phyloP scores from a whole-genome alignment of 345 rosid genomes.

The Citrus mangshanensis region DNA sequence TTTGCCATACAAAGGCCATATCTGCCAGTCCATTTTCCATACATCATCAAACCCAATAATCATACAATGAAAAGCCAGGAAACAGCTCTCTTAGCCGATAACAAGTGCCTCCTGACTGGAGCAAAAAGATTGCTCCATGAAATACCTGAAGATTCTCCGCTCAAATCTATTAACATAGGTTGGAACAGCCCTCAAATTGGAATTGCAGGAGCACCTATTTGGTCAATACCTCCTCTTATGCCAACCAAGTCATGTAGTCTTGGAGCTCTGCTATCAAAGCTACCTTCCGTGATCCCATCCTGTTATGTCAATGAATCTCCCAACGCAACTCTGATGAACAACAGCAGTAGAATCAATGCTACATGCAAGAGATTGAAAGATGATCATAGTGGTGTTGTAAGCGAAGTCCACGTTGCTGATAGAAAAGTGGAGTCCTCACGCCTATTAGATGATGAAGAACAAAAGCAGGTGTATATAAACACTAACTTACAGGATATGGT shows the following conservation, averaged over 20 bases:
- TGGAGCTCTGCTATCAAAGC: constrained; percentile 50
- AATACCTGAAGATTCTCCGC: constrained; percentile 23
- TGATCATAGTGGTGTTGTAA: neutral
- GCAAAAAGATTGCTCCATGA: constrained; percentile 40
- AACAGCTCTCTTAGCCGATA: constrained; percentile 21
- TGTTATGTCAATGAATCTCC: constrained; percentile 26
- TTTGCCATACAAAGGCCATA: constrained; percentile 54
- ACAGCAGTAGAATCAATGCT: neutral
- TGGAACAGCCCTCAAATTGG: constrained; percentile 57
- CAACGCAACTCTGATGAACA: constrained; percentile 20
- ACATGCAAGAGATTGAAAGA: constrained; percentile 11
- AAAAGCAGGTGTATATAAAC: constrained; percentile 15
- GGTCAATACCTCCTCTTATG: constrained; percentile 46
- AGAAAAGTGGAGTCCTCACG: constrained; percentile 21
- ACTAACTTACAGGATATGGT: constrained; percentile 4
- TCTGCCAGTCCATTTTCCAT: constrained; percentile 47
- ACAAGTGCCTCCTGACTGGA: constrained; percentile 28
- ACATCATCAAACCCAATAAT: constrained; percentile 32
- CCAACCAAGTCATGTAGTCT: constrained; percentile 46
- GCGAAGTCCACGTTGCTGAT: constrained; percentile 9
- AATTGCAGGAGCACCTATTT: constrained; percentile 29
- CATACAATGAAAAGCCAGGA: constrained; percentile 28
- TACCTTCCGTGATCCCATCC: constrained; percentile 40
- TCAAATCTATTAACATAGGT: constrained; percentile 51
- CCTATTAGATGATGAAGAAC: constrained; percentile 24